Evolutionary conservation across 2,329 filamentous ascomycete species (phyloP).

Genomic region (Trichoderma afroharzianum): DNA sequence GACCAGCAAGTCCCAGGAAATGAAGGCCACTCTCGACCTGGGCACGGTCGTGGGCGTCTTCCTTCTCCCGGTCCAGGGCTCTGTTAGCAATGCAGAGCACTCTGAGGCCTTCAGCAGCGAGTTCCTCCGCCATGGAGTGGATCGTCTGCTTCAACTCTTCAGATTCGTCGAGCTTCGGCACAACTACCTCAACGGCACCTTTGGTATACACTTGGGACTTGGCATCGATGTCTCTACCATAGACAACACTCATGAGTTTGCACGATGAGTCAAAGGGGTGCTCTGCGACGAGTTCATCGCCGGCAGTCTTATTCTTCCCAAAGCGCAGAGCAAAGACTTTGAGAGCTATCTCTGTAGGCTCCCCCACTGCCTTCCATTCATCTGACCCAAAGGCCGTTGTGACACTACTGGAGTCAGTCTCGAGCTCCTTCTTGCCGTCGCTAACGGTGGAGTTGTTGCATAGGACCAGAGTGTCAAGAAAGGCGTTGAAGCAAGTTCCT

Average conservation of each 20-base stretch:
- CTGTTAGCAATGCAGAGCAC: constrained; percentile 64
- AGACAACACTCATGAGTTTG: constrained; percentile 73
- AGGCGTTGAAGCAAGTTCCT: constrained; percentile 41
- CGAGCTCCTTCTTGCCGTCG: constrained; percentile 45
- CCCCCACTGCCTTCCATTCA: constrained; percentile 58
- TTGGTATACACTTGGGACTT: constrained; percentile 51
- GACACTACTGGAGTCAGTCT: constrained; percentile 45
- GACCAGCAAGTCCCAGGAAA: constrained; percentile 67
- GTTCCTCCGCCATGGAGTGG: constrained; percentile 47
- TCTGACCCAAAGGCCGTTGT: constrained; percentile 42
- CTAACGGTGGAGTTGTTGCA: constrained; percentile 58
- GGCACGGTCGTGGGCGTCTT: constrained; percentile 45
- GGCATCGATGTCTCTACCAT: constrained; percentile 37
- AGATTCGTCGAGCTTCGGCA: constrained; percentile 48
- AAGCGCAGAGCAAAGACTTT: constrained; percentile 71
- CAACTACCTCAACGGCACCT: constrained; percentile 55
- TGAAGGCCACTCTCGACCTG: constrained; percentile 54
- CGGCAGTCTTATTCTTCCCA: constrained; percentile 45
- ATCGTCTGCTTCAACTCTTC: constrained; percentile 46
- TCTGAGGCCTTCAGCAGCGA: constrained; percentile 62
- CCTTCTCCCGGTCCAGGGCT: constrained; percentile 34
- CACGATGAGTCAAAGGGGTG: constrained; percentile 70
- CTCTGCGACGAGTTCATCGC: constrained; percentile 54
- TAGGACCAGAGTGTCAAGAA: constrained; percentile 54
- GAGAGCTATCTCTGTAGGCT: constrained; percentile 71